Conservation (phyloP, 2,329 filamentous ascomycete genomes). For the Sphaerostilbella broomeana region DNA sequence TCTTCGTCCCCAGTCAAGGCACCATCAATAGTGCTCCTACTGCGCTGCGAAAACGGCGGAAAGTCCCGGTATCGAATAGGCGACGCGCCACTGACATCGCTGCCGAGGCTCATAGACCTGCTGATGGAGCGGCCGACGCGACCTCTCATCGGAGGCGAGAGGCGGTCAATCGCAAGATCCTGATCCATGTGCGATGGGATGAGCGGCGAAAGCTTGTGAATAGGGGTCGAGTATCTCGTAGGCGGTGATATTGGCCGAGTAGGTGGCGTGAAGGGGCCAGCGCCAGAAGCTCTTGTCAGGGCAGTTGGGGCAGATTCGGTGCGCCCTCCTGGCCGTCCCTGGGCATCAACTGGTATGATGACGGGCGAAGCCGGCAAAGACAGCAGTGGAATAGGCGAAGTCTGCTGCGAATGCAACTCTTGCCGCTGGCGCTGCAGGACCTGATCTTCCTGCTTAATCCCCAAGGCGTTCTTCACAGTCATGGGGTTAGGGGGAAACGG, state of each 20-base stretch:
- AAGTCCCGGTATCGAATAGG: slow-evolving; percentile 30
- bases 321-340: slow-evolving; percentile 12
- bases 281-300: neutral
- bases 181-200: slow-evolving; percentile 32
- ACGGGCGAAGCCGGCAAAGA: slow-evolving; percentile 27
- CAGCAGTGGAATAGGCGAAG: neutral
- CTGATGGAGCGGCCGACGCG: slow-evolving; percentile 26
- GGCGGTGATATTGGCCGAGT: slow-evolving; percentile 24
- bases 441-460: slow-evolving; percentile 22
- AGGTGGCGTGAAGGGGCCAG: slow-evolving; percentile 19
- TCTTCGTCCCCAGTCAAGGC: slow-evolving; percentile 5
- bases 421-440: neutral
- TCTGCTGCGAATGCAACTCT: neutral
- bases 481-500: slow-evolving; percentile 14
- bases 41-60: slow-evolving; percentile 31
- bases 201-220: slow-evolving; percentile 26
- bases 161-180: slow-evolving; percentile 31
- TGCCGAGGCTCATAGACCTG: slow-evolving; percentile 31
- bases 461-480: slow-evolving; percentile 26
- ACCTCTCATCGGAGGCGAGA: slow-evolving; percentile 29
- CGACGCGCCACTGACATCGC: slow-evolving; percentile 15
- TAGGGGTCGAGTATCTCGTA: slow-evolving; percentile 24
- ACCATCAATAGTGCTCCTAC: slow-evolving; percentile 23
- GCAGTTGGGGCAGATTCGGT: slow-evolving; percentile 24
- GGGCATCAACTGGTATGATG: slow-evolving; percentile 24